Percentiles rank a stretch among this genome's conserved stretches.
Conservation (phyloP, 2,329 filamentous ascomycete genomes). For the Talaromyces sp. region DNA sequence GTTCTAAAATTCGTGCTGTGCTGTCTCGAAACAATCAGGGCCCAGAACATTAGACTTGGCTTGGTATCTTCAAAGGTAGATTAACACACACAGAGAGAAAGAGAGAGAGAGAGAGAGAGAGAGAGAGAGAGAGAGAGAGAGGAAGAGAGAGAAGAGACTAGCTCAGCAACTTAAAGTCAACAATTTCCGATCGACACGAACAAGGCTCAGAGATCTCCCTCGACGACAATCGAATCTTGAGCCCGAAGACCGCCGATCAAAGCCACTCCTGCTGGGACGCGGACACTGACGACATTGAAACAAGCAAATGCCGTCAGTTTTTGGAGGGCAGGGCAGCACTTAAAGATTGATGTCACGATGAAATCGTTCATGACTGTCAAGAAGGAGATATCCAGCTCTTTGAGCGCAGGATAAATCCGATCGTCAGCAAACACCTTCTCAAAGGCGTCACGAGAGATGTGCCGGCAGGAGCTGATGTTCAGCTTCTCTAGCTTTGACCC, state of each 20-base stretch:
- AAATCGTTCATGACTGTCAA: slow-evolving; percentile 44
- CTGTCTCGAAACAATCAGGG: not conserved
- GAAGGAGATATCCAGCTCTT: slow-evolving; percentile 73
- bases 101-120: not conserved
- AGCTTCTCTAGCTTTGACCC: slow-evolving; percentile 62
- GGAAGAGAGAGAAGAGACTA: not conserved
- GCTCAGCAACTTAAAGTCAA: not conserved
- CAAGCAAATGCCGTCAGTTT: slow-evolving; percentile 62
- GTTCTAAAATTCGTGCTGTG: not conserved
- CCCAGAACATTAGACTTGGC: not conserved
- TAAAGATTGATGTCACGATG: slow-evolving; percentile 43
- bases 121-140: not conserved
- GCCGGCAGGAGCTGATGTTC: slow-evolving; percentile 78
- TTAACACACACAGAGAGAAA: too few species aligned
- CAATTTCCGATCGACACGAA: not conserved
- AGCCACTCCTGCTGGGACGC: slow-evolving; percentile 56
- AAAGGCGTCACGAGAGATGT: slow-evolving; percentile 70
- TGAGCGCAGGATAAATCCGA: slow-evolving; percentile 63
- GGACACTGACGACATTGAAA: slow-evolving; percentile 55
- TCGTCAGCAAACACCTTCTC: slow-evolving; percentile 65
- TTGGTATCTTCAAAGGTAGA: not conserved
- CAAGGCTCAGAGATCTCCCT: slow-evolving; percentile 21
- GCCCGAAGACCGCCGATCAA: slow-evolving; percentile 59
- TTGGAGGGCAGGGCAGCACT: slow-evolving; percentile 45
- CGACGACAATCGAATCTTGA: slow-evolving; percentile 51